Percentiles rank a stretch among this genome's conserved stretches.
These are phyloP conservation scores for Hygrocybe punicea DNA, from an alignment of 768 basidiomycete genomes.

Conservation along the genomic window DNA sequence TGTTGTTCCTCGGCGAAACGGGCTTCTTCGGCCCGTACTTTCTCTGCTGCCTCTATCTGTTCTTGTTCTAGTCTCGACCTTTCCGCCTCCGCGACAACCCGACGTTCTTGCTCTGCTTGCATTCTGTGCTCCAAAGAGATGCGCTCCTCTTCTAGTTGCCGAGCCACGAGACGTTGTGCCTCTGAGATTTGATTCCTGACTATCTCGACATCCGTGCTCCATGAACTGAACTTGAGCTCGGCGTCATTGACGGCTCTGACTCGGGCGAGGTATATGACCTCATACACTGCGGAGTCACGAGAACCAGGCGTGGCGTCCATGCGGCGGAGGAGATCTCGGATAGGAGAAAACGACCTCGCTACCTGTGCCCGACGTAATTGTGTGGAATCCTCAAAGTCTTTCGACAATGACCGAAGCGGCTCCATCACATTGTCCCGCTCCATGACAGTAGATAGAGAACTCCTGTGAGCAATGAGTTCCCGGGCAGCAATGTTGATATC, in stretches of 20 bases:
- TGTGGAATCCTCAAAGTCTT: slow-evolving; percentile 35
- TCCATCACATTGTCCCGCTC: slow-evolving; percentile 29
- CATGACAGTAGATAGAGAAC: slow-evolving; percentile 29
- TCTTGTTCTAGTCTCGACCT: slow-evolving; percentile 50
- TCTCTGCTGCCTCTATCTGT: slow-evolving; percentile 44
- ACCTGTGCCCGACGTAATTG: slow-evolving; percentile 37
- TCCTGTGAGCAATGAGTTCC: slow-evolving; percentile 41
- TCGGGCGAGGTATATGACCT: slow-evolving; percentile 49
- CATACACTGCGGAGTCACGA: slow-evolving; percentile 44
- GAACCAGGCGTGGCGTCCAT: slow-evolving; percentile 51
- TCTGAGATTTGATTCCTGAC: slow-evolving; percentile 42
- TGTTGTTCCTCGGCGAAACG: slow-evolving; percentile 20
- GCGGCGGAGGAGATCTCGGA: slow-evolving; percentile 51
- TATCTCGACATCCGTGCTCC: slow-evolving; percentile 44
- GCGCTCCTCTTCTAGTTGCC: slow-evolving; percentile 39
- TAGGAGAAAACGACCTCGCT: slow-evolving; percentile 48
- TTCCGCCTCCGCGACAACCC: slow-evolving; percentile 30
- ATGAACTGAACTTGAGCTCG: slow-evolving; percentile 46
- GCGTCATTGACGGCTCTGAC: slow-evolving; percentile 49
- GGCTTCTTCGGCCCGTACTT: slow-evolving; percentile 32
- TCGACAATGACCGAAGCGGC: slow-evolving; percentile 37
- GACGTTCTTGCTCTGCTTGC: slow-evolving; percentile 35
- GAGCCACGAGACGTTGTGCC: slow-evolving; percentile 41
- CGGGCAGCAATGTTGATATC: slow-evolving; percentile 40
- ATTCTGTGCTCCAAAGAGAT: slow-evolving; percentile 33